Percentiles rank a stretch among this genome's conserved stretches.
phyloP scores from a whole-genome alignment of 108 stramenopile genomes.

The Cyclotella distinguenda region DNA sequence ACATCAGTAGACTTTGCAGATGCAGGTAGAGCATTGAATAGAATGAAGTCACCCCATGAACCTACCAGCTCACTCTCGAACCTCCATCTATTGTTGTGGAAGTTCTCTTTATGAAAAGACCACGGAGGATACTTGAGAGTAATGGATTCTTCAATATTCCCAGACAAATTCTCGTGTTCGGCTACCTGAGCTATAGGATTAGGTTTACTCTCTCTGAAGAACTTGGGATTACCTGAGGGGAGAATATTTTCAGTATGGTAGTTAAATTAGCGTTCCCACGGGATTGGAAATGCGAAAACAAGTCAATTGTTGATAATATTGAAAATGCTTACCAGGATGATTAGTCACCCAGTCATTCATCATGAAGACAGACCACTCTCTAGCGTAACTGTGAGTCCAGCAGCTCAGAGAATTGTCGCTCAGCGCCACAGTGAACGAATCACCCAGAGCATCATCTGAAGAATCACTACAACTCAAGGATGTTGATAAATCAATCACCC shows the following conservation, averaged over 20 bases:
- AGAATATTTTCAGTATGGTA: no score
- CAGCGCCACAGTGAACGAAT: slow-evolving; percentile 12
- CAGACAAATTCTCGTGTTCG: slow-evolving; percentile 19
- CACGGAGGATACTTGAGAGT: slow-evolving; percentile 27
- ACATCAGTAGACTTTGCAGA: slow-evolving; percentile 23
- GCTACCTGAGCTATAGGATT: slow-evolving; percentile 20
- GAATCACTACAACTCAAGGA: slow-evolving; percentile 4
- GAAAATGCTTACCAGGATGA: slow-evolving; percentile 16
- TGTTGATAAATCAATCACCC: slow-evolving; percentile 16
- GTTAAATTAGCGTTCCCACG: not conserved
- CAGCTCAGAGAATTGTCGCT: slow-evolving; percentile 1
- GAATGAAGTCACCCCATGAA: slow-evolving; percentile 16
- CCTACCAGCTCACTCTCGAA: slow-evolving; percentile 26
- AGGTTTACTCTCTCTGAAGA: slow-evolving; percentile 4
- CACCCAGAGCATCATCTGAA: slow-evolving; percentile 13
- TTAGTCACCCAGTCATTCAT: slow-evolving; percentile 18
- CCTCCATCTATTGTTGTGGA: slow-evolving; percentile 26
- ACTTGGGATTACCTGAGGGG: slow-evolving; percentile 7
- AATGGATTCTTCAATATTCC: slow-evolving; percentile 29
- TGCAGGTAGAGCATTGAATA: slow-evolving; percentile 25
- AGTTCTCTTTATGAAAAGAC: slow-evolving; percentile 18
- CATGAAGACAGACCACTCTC: slow-evolving; percentile 21
- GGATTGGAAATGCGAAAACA: not conserved
- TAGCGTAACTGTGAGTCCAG: slow-evolving; percentile 25
- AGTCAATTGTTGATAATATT: no score